A percentile compares a stretch with the other conserved stretches of the same genome.
Evolutionary conservation across 306 rosid genomes (phyloP).

Genomic region (Dryas octopetala): DNA sequence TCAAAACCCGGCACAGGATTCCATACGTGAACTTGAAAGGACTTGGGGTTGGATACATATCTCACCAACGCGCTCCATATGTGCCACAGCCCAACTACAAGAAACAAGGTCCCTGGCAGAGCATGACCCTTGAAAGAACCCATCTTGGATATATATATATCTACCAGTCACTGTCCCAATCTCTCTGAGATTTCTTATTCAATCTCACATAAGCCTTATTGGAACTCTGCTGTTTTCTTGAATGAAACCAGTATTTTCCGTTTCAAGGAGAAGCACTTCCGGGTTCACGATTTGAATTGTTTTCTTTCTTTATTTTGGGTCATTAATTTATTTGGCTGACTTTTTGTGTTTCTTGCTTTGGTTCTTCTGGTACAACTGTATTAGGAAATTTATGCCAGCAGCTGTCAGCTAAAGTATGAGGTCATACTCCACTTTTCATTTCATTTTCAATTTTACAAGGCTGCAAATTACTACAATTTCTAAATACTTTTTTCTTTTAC

Average conservation of each 20-base stretch:
- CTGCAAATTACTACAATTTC: background rate
- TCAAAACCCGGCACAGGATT: slow-evolving; percentile 73
- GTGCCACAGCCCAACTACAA: slow-evolving; percentile 89
- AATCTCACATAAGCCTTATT: slow-evolving; percentile 6
- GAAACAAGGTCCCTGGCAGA: slow-evolving; percentile 89
- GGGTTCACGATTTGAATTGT: background rate
- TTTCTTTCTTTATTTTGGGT: background rate
- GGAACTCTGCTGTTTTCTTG: slow-evolving; percentile 17
- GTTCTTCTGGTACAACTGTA: background rate
- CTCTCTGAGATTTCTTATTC: background rate
- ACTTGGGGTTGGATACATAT: slow-evolving; percentile 48
- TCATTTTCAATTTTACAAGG: background rate
- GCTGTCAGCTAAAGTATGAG: background rate
- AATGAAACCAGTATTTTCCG: slow-evolving; percentile 25
- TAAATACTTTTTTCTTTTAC: no score
- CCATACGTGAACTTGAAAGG: slow-evolving; percentile 68
- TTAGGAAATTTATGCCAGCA: background rate
- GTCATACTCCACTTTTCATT: background rate
- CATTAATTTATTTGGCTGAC: background rate
- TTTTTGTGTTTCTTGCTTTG: slow-evolving; percentile 19
- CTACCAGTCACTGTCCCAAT: background rate
- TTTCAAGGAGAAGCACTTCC: slow-evolving; percentile 10
- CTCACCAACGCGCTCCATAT: slow-evolving; percentile 77
- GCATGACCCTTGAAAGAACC: slow-evolving; percentile 96
- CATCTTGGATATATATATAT: slow-evolving; percentile 34